These are phyloP conservation scores for Syzygium grande DNA, from an alignment of 345 rosid species.

Conservation along the genomic window DNA sequence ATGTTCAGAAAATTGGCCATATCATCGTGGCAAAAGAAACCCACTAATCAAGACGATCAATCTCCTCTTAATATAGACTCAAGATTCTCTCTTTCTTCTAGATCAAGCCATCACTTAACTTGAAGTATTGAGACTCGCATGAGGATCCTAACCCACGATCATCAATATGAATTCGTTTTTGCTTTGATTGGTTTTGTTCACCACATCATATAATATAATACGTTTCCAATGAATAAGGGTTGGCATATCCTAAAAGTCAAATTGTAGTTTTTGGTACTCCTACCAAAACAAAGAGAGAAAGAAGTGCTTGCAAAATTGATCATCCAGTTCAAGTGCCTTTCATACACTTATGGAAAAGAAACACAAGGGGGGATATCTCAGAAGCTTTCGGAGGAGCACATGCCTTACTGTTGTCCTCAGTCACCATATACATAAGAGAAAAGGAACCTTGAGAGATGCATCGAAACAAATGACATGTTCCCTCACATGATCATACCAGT, in stretches of 20 bases:
- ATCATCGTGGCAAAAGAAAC: not conserved
- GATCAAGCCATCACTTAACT: not conserved
- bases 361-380: not conserved
- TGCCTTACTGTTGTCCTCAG: not conserved
- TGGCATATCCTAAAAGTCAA: not conserved
- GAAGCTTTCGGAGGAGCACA: not conserved
- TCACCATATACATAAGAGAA: not conserved
- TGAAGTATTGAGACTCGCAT: not conserved
- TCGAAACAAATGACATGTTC: not conserved
- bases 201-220: too few species aligned
- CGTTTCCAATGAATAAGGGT: not conserved
- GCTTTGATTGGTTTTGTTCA: not conserved
- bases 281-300: not conserved
- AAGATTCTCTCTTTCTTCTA: not conserved
- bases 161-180: not conserved
- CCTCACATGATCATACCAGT: not conserved
- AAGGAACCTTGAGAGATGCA: not conserved
- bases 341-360: not conserved
- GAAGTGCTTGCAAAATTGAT: not conserved
- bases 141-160: not conserved
- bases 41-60: not conserved
- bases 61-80: not conserved
- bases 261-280: not conserved
- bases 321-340: not conserved
- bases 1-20: not conserved